Base-by-base conservation (phyloP, 2,329 filamentous ascomycete genomes). In the Aspergillus neoniger region DNA sequence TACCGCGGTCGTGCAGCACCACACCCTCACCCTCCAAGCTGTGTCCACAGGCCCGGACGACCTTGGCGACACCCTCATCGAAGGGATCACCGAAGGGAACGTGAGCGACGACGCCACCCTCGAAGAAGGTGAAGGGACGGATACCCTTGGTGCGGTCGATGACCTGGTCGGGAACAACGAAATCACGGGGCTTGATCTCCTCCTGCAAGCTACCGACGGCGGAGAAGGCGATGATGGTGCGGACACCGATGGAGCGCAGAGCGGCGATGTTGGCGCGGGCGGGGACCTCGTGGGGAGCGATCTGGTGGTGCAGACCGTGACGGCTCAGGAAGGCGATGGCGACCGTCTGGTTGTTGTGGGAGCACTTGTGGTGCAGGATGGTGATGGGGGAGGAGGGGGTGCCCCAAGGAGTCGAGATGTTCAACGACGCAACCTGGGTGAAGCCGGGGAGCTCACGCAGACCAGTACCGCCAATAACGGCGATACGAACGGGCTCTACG, bases 131-230 rank as follows among this genome's bases (percentile, higher is more conserved):
- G 77, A 94, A 97, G 2, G 94, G 92, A 7, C 95, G 85, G 64
- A 96, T 84, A 57, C 94, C 95, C 85, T 97, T 98, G 67, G 94
- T 98, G 64, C 94, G 91, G 81, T 99, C 95, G 75, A 98, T 97
- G 76, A 96, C 86, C 82, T 99, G 95, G 79, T 97, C 92, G 0
- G 94, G 95, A 12, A 99, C 85, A 55, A 98, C 91, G 77, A 99
- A 99, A 82, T 99, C 95, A 80, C 95, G 90, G 47, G 95, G 95
- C 79, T 91, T 91, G 77, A 99, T 94, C 72, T 92, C 86, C 81
- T 97, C 95, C 75, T 90, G 91, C 74, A 99, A 82, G 71, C 90
- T 94, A 64, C 95, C 95, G 59, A 99, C 95, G 52, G 95, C 95
- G 65, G 90, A 94, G 82, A 99, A 99, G 65, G 94, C 92, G 74